Evolutionary conservation across 2,329 filamentous ascomycete genomes (phyloP).

Genomic region (Cercospora sesami): DNA sequence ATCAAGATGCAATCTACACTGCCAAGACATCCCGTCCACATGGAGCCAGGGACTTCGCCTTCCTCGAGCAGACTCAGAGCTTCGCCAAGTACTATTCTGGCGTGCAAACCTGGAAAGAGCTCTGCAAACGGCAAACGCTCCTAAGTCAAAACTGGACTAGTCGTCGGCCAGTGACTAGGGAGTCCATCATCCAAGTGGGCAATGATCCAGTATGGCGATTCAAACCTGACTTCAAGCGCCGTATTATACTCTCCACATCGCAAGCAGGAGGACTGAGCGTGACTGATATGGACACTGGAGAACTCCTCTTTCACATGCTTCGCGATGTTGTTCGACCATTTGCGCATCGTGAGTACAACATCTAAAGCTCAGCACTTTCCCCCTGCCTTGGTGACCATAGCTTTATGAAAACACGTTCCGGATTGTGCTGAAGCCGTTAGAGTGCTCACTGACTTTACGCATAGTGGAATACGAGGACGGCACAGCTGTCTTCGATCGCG

Average conservation of each 20-base stretch:
- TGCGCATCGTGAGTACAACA: constrained; percentile 39
- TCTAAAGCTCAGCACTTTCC: neutral
- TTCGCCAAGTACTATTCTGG: constrained; percentile 42
- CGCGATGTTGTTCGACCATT: constrained; percentile 42
- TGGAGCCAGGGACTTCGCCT: constrained; percentile 37
- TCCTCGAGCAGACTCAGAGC: constrained; percentile 29
- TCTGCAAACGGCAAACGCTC: constrained; percentile 46
- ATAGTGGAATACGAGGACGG: constrained; percentile 50
- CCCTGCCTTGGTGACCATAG: neutral
- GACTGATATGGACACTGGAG: constrained; percentile 49
- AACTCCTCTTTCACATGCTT: constrained; percentile 42
- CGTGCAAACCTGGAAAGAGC: constrained; percentile 46
- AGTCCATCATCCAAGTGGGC: constrained; percentile 46
- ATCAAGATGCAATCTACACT: constrained; percentile 47
- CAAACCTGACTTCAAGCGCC: constrained; percentile 49
- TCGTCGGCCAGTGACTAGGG: constrained; percentile 39
- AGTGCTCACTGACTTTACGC: neutral
- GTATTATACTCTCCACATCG: constrained; percentile 49
- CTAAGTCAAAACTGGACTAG: constrained; percentile 45
- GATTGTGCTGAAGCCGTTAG: neutral
- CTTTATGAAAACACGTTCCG: neutral
- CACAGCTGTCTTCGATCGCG: constrained; percentile 48
- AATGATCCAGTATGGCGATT: constrained; percentile 50
- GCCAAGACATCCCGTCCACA: constrained; percentile 38
- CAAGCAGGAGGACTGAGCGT: constrained; percentile 50